A percentile compares a stretch with the other conserved stretches of the same genome.
phyloP scores from a whole-genome alignment of 768 basidiomycete species.

The Mycena vitilis region DNA sequence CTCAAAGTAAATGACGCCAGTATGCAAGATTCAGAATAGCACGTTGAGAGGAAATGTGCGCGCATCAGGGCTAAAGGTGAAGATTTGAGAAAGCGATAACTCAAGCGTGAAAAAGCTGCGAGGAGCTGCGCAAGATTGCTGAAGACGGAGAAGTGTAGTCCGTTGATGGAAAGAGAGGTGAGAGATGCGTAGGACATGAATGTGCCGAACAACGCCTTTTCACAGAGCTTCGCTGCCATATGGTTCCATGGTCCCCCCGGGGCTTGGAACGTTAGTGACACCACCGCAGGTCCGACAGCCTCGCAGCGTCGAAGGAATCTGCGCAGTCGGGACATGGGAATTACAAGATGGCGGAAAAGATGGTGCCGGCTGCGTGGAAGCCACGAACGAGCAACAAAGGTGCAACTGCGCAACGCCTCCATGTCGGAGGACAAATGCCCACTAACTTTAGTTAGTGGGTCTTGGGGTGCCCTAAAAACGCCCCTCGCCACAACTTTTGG shows the following conservation, averaged over 20 bases:
- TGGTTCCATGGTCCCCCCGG: background rate
- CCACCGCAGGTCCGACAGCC: background rate
- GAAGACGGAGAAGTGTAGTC: slow-evolving; percentile 7
- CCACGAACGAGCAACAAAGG: background rate
- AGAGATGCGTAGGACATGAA: slow-evolving; percentile 6
- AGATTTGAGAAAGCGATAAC: background rate
- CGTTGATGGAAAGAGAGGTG: slow-evolving; percentile 1
- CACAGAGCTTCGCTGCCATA: background rate
- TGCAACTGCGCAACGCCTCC: slow-evolving; percentile 11
- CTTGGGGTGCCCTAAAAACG: no score
- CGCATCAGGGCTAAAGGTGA: background rate
- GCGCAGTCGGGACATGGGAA: background rate
- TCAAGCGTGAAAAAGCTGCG: slow-evolving; percentile 2
- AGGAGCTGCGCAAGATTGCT: slow-evolving; percentile 2
- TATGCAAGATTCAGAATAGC: no score
- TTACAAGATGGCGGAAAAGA: slow-evolving; percentile 2
- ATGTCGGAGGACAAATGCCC: background rate
- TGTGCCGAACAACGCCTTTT: background rate
- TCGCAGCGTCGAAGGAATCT: slow-evolving; percentile 1
- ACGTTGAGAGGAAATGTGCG: no score
- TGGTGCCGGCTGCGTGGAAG: slow-evolving; percentile 10
- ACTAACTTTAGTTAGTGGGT: no score
- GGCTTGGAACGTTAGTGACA: slow-evolving; percentile 2
- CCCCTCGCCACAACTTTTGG: no score
- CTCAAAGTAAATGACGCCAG: no score